Conservation (phyloP, 495 filamentous ascomycete genomes). For the Penicillium diatomitis region DNA sequence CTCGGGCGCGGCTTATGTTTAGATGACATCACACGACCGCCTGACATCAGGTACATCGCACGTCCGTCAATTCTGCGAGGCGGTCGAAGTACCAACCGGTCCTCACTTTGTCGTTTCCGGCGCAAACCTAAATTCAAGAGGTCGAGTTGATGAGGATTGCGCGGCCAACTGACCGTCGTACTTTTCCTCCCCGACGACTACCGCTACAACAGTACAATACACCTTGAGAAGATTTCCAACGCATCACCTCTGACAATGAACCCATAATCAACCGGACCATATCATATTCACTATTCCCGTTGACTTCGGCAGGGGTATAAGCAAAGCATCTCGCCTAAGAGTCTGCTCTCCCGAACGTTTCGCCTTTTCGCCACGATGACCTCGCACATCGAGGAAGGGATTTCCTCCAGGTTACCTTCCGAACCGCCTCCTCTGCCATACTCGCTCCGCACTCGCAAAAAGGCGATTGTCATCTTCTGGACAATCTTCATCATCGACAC, state of each 20-base stretch:
- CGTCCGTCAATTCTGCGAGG: constrained; percentile 8
- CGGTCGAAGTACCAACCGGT: constrained; percentile 10
- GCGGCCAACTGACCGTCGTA: not conserved
- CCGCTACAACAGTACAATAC: no score
- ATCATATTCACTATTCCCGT: no score
- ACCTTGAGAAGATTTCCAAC: no score
- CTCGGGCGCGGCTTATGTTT: not conserved
- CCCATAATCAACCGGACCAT: no score
- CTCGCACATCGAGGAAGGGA: constrained; percentile 32
- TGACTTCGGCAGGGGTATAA: no score
- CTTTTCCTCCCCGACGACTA: not conserved
- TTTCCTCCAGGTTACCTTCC: constrained; percentile 5
- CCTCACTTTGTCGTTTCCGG: constrained; percentile 19
- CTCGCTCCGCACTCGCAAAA: constrained; percentile 43
- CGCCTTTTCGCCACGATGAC: constrained; percentile 9
- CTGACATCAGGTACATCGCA: constrained; percentile 17
- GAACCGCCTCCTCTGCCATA: constrained; percentile 50
- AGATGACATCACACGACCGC: constrained; percentile 16
- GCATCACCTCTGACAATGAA: no score
- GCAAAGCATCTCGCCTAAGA: not conserved
- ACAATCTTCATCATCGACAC: constrained; percentile 45
- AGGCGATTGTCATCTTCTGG: constrained; percentile 51
- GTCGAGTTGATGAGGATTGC: constrained; percentile 5
- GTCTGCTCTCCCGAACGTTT: not conserved
- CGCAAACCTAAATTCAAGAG: not conserved